These are phyloP conservation scores for Solanum ossicruentum DNA, from an alignment of 257 asterid genomes.

Conservation along the genomic window DNA sequence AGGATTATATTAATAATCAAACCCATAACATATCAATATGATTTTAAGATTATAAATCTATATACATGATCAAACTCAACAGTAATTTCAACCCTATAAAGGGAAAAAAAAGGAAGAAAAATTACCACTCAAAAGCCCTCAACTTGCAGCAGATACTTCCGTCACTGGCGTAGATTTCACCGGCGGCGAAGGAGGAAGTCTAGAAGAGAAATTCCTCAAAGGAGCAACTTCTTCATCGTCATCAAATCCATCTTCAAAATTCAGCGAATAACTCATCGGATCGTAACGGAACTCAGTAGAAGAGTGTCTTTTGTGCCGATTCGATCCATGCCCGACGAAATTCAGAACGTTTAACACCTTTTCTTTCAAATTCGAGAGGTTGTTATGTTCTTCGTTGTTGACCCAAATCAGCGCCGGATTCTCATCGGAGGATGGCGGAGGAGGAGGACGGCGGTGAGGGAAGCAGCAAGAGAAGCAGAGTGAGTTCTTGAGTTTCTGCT, in stretches of 20 bases:
- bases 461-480: neutral
- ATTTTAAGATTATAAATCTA: neutral
- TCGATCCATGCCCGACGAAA: neutral
- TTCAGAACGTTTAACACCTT: conserved; percentile 36
- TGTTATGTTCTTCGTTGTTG: conserved; percentile 1
- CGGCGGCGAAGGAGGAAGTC: conserved; percentile 43
- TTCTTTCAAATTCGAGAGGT: conserved; percentile 26
- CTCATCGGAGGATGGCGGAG: conserved; percentile 22
- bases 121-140: neutral
- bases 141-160: neutral
- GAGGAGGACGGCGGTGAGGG: conserved; percentile 20
- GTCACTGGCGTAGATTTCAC: neutral
- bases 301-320: conserved; percentile 24
- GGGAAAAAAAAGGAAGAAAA: neutral
- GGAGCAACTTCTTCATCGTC: conserved; percentile 26
- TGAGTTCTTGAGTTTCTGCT: neutral
- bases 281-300: conserved; percentile 61
- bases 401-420: conserved; percentile 41
- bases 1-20: too few species aligned
- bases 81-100: neutral
- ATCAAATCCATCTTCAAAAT: conserved; percentile 50
- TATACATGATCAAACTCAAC: neutral
- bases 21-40: too few species aligned
- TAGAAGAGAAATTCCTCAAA: conserved; percentile 37
- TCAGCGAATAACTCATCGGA: conserved; percentile 62